Base-by-base conservation (phyloP, 352 stramenopile genomes). In the Globisporangium middletonii region DNA sequence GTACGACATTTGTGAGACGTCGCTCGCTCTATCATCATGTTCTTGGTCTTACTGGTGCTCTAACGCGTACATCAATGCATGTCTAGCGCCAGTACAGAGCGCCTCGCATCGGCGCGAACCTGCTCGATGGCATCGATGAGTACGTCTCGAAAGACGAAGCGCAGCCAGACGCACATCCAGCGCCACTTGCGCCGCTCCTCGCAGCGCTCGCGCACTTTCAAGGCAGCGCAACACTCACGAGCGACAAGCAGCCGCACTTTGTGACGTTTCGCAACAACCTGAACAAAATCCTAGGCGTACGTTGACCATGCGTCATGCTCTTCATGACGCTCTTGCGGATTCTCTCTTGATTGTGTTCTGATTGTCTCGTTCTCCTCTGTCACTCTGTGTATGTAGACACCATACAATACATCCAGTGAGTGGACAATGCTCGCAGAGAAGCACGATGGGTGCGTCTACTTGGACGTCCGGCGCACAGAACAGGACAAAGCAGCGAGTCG, bases 241-340 rank as follows among this genome's bases (percentile, higher is more conserved):
- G 33, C 41, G 38, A 48, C 18, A 64, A 53, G n/a, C 38, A 49
- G 0, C 71, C 71, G 19, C 72, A 89, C 41, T 78, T 92, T 50
- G 65, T 90, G 53, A 92, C 76, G 37, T 92, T 69, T 50, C 67
- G 83, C 38, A 92, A 92, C 68, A 90, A 92, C 55, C 57, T 92
- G 44, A 92, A 92, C 74, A 92, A 90, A 49, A 88, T 92, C 56
- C 77, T 92, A 53, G 77, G 75, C 4, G 83, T 92, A 57, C 38
- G 64, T 73, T 30, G 4, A 33, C 33, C n/a, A 18, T 19, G 26
- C 43, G 26, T 46, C 19, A 12, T 33, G 23, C 16, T 19, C 30
- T 55, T 18, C 4, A 45, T 13, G 5, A 45, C 16, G 15, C 26
- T 37, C 4, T 12, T 53, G 12, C 19, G n/a, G 15, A 28, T 6